Evolutionary conservation across 371 early-diverging fungal genomes (phyloP), one percentile per base, ranked within the genome.

Genomic region (Circinella minor): DNA sequence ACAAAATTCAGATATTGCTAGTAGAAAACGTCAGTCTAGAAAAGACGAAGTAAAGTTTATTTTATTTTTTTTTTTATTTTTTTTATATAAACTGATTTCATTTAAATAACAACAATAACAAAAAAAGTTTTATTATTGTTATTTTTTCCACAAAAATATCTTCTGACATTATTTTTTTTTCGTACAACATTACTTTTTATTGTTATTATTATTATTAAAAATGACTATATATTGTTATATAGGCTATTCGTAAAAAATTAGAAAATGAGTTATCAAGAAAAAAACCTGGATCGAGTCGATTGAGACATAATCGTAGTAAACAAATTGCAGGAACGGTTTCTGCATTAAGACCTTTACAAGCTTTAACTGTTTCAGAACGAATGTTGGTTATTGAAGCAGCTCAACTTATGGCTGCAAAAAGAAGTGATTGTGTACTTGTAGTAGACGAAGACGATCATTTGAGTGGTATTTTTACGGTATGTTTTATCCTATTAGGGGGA

Each of bases 321-420:
- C 75, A 84, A 18, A 83, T 88, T 61, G 81, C 90, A 13, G 93
- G 95, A 55, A 98, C 98, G 4, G 98, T 98, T 10, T 92, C 96
- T 18, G 92, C 96, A 8, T 83, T 98, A 64, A 88, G 90, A 38
- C 97, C 92, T 18, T 87, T 92, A 0, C 90, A 92, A 47, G 96
- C 98, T 13, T 84, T 98, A 71, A 97, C 96, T 5, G 94, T 96
- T 61, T 88, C 92, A 63, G 96, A 97, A 63, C 89, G 89, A 15
- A 90, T 95, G 73, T 85, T 92, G 37, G 95, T 98, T 46, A 89
- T 93, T 51, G 96, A 98, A 77, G 96, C 96, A 0, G 93, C 98
- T 20, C 98, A 95, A 80, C 86, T 96, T 55, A 97, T 98, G 98
- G 96, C 99, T n/a, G 98, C 98, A 46, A 97, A 96, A 80, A 87